Percentiles rank a stretch among this genome's conserved stretches.
Conservation (phyloP, 257 asterid genomes). For the Capsicum rhomboideum region DNA sequence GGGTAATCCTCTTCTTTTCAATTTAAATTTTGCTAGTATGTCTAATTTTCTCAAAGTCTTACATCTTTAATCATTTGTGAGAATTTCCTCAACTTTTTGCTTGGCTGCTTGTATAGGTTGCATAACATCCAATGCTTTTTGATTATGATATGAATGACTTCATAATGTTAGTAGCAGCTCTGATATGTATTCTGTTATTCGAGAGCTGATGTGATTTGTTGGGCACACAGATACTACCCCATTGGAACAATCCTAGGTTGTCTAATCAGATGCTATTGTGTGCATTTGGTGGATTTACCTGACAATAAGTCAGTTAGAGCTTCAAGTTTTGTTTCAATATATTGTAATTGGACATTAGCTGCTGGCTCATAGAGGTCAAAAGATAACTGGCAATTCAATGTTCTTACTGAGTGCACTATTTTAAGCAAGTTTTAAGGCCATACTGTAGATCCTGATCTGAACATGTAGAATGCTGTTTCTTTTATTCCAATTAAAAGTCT, state of each 20-base stretch:
- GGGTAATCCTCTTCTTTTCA: conserved; percentile 44
- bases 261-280: background rate
- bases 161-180: background rate
- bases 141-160: background rate
- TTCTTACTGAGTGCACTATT: background rate
- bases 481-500: background rate
- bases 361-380: background rate
- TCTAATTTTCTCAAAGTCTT: background rate
- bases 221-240: background rate
- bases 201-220: background rate
- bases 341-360: background rate
- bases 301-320: background rate
- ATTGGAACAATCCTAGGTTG: background rate
- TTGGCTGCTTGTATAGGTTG: background rate
- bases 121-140: background rate
- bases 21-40: background rate
- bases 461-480: background rate
- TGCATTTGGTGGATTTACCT: background rate
- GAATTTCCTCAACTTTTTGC: background rate
- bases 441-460: background rate
- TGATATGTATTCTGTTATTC: background rate
- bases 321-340: background rate
- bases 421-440: background rate
- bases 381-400: background rate
- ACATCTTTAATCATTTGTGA: background rate